These are phyloP conservation scores for Xylaria telfairii DNA, from an alignment of 495 filamentous ascomycete species.

Conservation along the genomic window DNA sequence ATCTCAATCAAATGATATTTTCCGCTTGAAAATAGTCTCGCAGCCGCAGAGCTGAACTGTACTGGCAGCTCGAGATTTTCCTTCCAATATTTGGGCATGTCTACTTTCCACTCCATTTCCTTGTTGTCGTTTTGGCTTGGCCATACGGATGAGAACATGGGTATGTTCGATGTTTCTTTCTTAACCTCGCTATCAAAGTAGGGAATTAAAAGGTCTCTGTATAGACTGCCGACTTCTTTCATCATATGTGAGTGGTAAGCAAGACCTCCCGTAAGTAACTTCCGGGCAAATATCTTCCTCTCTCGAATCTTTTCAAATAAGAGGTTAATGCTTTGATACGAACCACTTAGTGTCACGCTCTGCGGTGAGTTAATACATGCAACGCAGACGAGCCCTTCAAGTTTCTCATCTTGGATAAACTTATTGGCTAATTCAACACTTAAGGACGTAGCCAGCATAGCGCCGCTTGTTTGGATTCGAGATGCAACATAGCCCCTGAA, in stretches of 20 bases:
- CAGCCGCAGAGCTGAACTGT: slow-evolving; percentile 42
- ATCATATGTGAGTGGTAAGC: slow-evolving; percentile 52
- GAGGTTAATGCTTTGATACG: slow-evolving; percentile 36
- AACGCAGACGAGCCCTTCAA: slow-evolving; percentile 30
- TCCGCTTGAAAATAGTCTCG: slow-evolving; percentile 9
- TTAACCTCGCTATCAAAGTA: too few relatives aligned
- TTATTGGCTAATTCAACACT: slow-evolving; percentile 22
- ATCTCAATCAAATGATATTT: slow-evolving; percentile 32
- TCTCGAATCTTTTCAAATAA: slow-evolving; percentile 30
- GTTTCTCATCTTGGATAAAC: slow-evolving; percentile 25
- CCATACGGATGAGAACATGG: too few relatives aligned
- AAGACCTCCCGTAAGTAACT: slow-evolving; percentile 37
- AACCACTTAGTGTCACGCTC: slow-evolving; percentile 44
- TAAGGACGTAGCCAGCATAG: slow-evolving; percentile 52
- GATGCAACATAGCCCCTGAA: slow-evolving; percentile 33
- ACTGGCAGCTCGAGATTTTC: slow-evolving; percentile 47
- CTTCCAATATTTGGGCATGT: slow-evolving; percentile 40
- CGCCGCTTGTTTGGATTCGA: slow-evolving; percentile 27
- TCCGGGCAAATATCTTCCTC: slow-evolving; percentile 36
- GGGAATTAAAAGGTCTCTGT: slow-evolving; percentile 25
- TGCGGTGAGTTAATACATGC: slow-evolving; percentile 52
- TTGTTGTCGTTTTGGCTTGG: too few relatives aligned
- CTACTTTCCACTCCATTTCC: too few relatives aligned
- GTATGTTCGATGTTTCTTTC: too few relatives aligned
- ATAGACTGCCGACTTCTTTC: slow-evolving; percentile 27